phyloP scores from a whole-genome alignment of 2,329 filamentous ascomycete species.

The Xylaria sp. region DNA sequence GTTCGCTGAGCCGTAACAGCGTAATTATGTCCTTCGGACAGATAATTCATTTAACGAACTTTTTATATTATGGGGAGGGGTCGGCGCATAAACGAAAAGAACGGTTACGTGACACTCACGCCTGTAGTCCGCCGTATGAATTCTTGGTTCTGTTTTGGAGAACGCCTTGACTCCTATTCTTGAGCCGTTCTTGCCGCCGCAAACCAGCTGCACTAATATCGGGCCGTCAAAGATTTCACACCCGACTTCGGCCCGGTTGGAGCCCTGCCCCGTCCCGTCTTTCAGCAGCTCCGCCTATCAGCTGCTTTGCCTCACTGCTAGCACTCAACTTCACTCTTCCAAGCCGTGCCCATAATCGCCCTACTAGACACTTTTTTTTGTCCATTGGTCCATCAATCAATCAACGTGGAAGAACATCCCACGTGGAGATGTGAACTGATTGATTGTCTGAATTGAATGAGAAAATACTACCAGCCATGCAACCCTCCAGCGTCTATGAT shows the following conservation, averaged over 20 bases:
- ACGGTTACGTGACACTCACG: too few species aligned
- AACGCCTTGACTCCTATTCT: too few species aligned
- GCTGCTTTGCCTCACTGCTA: too few species aligned
- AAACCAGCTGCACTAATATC: not conserved
- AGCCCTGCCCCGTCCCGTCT: not conserved
- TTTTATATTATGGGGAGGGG: too few species aligned
- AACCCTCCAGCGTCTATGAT: not conserved
- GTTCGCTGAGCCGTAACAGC: too few species aligned
- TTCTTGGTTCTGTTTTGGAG: not conserved
- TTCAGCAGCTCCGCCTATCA: too few species aligned
- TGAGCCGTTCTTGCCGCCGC: not conserved
- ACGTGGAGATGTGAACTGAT: slow-evolving; percentile 13
- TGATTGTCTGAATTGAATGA: not conserved
- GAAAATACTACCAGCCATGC: not conserved
- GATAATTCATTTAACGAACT: too few species aligned
- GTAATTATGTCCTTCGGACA: too few species aligned
- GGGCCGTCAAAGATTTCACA: not conserved
- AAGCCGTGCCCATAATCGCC: too few species aligned
- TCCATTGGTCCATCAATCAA: not conserved
- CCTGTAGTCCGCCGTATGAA: too few species aligned
- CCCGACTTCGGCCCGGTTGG: not conserved
- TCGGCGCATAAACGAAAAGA: too few species aligned
- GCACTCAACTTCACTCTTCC: not conserved
- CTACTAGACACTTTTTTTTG: too few species aligned
- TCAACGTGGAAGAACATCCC: not conserved